A percentile compares a stretch with the other conserved stretches of the same genome.
Conservation (phyloP, 2,329 filamentous ascomycete species). For the Claviceps fusiformis region DNA sequence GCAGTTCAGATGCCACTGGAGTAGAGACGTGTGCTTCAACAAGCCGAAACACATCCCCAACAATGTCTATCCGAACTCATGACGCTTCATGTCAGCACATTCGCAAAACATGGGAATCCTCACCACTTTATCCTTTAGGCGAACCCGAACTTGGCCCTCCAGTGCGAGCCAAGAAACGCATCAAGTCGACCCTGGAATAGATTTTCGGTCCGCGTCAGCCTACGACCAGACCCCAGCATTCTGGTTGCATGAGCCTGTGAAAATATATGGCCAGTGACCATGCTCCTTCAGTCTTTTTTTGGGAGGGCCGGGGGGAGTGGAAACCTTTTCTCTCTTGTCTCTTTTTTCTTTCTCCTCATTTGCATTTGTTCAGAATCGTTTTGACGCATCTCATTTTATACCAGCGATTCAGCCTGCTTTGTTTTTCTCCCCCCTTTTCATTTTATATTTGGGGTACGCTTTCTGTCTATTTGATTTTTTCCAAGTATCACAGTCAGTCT, state of each 20-base stretch:
- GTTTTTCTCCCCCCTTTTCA: slow-evolving; percentile 1
- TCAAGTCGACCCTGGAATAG: slow-evolving; percentile 8
- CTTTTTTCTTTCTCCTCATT: not conserved
- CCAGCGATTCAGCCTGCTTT: slow-evolving; percentile 7
- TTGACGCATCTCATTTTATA: slow-evolving; percentile 9
- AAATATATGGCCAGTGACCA: not conserved
- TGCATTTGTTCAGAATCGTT: not conserved
- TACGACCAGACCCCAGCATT: not conserved
- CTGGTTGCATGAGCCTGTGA: slow-evolving; percentile 3
- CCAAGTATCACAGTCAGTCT: not conserved
- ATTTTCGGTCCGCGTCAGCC: slow-evolving; percentile 7
- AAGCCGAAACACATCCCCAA: not conserved
- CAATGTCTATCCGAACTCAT: not conserved
- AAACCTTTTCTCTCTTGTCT: not conserved
- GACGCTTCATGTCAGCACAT: not conserved
- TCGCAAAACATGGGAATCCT: not conserved
- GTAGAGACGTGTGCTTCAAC: not conserved
- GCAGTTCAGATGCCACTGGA: not conserved
- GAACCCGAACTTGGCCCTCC: not conserved
- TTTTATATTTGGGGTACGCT: not conserved
- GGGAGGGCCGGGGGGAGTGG: not conserved
- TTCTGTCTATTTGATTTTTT: not conserved
- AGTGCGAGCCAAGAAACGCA: slow-evolving; percentile 1
- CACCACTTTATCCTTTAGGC: not conserved
- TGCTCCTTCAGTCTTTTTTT: not conserved